Evolutionary conservation across 2,329 filamentous ascomycete genomes (phyloP).

Genomic region (Magnaporthales sp.): DNA sequence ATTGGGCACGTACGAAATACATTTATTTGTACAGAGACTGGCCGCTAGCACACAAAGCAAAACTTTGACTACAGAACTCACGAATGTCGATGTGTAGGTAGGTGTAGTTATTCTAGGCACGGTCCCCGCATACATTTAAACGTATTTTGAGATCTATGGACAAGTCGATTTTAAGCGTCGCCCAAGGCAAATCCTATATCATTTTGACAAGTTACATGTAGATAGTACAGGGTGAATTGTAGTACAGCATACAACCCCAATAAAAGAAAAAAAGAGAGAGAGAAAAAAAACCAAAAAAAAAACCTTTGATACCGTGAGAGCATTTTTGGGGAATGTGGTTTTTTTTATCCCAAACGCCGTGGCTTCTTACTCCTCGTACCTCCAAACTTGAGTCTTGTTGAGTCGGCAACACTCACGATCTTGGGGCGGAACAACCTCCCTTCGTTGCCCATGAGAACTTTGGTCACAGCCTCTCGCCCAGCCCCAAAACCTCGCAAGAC

Average conservation of each 20-base stretch:
- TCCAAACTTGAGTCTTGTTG: constrained; percentile 90
- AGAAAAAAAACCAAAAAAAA: background rate
- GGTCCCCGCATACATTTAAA: background rate
- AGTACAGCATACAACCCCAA: background rate
- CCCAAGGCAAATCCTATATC: background rate
- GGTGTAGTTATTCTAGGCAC: background rate
- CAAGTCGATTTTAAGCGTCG: too few relatives aligned
- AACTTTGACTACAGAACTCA: background rate
- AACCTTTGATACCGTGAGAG: background rate
- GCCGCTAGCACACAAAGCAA: background rate
- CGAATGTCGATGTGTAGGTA: background rate
- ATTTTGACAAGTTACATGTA: background rate
- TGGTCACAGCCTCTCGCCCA: constrained; percentile 81
- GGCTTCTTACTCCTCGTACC: constrained; percentile 79
- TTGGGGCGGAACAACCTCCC: constrained; percentile 65
- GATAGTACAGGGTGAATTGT: background rate
- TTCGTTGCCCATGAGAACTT: constrained; percentile 80
- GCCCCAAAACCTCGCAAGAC: constrained; percentile 76
- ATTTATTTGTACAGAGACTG: background rate
- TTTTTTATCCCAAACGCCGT: constrained; percentile 61
- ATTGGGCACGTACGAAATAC: background rate
- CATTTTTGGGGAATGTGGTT: too few relatives aligned
- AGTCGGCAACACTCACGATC: constrained; percentile 74
- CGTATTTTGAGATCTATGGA: too few relatives aligned
- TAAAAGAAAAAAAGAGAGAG: background rate